Evolutionary conservation across 768 basidiomycete genomes (phyloP).

Genomic region (Boletus subcaerulescens): DNA sequence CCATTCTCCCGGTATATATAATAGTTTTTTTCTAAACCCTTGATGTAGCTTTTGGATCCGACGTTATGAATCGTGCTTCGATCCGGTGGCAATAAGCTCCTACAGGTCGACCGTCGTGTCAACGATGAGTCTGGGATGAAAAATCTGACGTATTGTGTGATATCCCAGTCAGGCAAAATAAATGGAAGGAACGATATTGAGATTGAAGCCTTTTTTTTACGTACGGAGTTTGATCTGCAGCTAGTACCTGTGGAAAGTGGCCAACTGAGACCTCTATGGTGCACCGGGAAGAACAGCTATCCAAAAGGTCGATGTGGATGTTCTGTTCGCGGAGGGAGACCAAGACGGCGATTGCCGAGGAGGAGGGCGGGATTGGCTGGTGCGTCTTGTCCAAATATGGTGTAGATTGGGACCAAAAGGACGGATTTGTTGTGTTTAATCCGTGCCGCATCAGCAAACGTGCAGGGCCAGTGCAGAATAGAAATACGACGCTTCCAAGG

Average conservation of each 20-base stretch:
- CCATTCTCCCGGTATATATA: neutral
- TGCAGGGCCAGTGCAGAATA: conserved; percentile 29
- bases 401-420: conserved; percentile 17
- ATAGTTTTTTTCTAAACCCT: neutral
- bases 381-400: conserved; percentile 3
- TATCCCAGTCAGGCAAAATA: too few relatives aligned
- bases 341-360: conserved; percentile 2
- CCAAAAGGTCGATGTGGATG: neutral
- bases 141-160: neutral
- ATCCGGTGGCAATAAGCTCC: conserved; percentile 20
- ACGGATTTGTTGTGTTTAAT: conserved; percentile 6
- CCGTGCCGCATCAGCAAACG: conserved; percentile 20
- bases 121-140: conserved; percentile 1
- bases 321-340: conserved; percentile 11
- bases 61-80: conserved; percentile 2
- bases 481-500: conserved; percentile 33
- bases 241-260: neutral
- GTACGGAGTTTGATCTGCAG: neutral
- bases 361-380: neutral
- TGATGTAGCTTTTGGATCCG: neutral
- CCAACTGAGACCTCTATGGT: too few relatives aligned
- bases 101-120: neutral
- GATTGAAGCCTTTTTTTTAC: conserved; percentile 1
- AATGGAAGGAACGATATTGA: neutral
- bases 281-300: neutral